A percentile compares a stretch with the other conserved stretches of the same genome.
Conservation (phyloP, 345 rosid species). For the Microthlaspi erraticum region DNA sequence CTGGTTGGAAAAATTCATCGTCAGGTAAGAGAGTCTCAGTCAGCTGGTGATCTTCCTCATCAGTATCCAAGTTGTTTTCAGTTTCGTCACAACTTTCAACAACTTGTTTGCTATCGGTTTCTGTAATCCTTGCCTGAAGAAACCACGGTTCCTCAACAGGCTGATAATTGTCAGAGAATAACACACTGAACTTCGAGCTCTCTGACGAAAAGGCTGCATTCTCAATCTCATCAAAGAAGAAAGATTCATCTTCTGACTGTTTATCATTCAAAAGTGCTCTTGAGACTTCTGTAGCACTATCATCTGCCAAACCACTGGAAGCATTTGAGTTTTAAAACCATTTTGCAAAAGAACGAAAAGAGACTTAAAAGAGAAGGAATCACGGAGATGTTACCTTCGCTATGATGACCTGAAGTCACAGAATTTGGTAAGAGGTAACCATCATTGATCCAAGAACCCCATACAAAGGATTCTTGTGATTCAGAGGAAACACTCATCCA, state of each 20-base stretch:
- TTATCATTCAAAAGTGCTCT: conserved; percentile 47
- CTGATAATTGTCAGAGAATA: conserved; percentile 60
- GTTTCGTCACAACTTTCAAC: conserved; percentile 45
- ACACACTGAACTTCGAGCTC: conserved; percentile 38
- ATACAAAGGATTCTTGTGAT: conserved; percentile 50
- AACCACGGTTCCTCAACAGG: conserved; percentile 98
- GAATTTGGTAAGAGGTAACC: conserved; percentile 46
- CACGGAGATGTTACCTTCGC: conserved; percentile 63
- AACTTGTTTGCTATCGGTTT: conserved; percentile 40
- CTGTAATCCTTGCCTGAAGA: conserved; percentile 42
- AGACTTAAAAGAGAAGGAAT: conserved; percentile 34
- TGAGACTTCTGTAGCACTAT: conserved; percentile 44
- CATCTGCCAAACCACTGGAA: conserved; percentile 98
- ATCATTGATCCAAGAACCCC: conserved; percentile 91
- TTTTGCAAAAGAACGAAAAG: conserved; percentile 43
- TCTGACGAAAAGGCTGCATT: conserved; percentile 39
- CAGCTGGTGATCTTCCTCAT: conserved; percentile 50
- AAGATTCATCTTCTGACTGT: conserved; percentile 46
- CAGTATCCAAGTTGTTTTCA: conserved; percentile 32
- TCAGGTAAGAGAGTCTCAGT: conserved; percentile 54
- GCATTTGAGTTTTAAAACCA: conserved; percentile 86
- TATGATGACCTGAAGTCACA: conserved; percentile 44
- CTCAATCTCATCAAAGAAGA: conserved; percentile 44
- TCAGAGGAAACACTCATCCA: conserved; percentile 60
- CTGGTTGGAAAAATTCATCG: conserved; percentile 54